These are phyloP conservation scores for Tolypocladium cylindrosporum DNA, from an alignment of 2,329 filamentous ascomycete species.

Conservation along the genomic window DNA sequence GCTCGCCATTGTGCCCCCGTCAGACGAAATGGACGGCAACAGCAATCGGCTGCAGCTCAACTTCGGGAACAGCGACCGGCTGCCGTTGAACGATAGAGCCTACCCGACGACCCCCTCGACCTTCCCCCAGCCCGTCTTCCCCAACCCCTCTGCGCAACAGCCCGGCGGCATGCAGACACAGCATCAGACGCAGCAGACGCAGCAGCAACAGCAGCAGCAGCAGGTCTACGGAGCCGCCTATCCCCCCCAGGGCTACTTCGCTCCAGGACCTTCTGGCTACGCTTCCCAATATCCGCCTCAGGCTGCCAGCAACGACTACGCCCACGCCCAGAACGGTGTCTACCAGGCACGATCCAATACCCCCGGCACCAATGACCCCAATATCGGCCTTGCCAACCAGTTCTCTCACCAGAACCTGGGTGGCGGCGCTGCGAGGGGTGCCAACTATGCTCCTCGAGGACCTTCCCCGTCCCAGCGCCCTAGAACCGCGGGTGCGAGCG, in stretches of 20 bases:
- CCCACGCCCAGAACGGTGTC: conserved; percentile 32
- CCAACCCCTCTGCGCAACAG: conserved; percentile 19
- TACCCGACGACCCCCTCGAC: conserved; percentile 90
- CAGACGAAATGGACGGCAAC: conserved; percentile 36
- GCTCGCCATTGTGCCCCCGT: background rate
- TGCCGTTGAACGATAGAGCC: conserved; percentile 51
- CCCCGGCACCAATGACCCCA: conserved; percentile 65
- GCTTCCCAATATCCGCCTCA: conserved; percentile 29
- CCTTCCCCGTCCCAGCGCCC: conserved; percentile 67
- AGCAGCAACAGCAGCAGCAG: conserved; percentile 24
- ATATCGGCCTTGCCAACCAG: conserved; percentile 86
- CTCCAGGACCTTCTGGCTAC: conserved; percentile 51
- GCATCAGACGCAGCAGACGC: conserved; percentile 22
- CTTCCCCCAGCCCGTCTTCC: conserved; percentile 81
- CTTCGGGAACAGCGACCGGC: conserved; percentile 56
- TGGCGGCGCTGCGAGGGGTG: conserved; percentile 52
- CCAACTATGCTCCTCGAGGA: conserved; percentile 58
- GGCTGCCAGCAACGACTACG: conserved; percentile 35
- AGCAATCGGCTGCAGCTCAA: conserved; percentile 58
- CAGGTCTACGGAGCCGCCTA: conserved; percentile 38
- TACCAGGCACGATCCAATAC: conserved; percentile 46
- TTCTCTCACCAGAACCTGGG: conserved; percentile 94
- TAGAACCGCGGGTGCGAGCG: conserved; percentile 66
- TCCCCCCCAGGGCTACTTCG: conserved; percentile 45
- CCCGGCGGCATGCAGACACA: conserved; percentile 7